Base-by-base conservation (phyloP, 2,329 filamentous ascomycete species). In the Nemania diffusa region DNA sequence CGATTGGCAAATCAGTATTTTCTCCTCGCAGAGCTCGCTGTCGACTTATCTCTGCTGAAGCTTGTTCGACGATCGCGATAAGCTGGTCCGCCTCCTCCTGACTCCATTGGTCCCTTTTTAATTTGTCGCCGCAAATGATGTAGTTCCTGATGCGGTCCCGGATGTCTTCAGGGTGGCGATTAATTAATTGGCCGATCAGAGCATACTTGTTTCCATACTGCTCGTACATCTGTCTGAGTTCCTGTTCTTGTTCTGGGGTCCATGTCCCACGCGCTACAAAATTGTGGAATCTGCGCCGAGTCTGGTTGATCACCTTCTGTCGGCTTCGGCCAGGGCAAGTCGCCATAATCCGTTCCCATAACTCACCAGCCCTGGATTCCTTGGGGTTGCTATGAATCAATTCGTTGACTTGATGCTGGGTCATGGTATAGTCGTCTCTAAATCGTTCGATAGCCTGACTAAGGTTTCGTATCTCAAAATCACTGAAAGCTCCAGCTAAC, bases 61-160 rank as follows among this genome's bases (percentile, higher is more conserved):
- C 83, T 11, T 86, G 80, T 13, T 84, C 78, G 2, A 93, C 85
- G 9, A 84, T 82, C 1, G 80, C 75, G 1, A 82, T 80, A 27
- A 92, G 79, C 9, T 76, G 78, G 0, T 79, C 77, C 73, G 91
- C 88, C 72, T 94, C 91, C 0, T 84, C 81, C 20, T 84, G 78
- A 1, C 81, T 82, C 91, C 92, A 94, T 1, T 79, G 77, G 37
- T 86, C 84, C 48, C 81, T 84, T 34, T 82, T 83, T 63, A 82
- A 80, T 0, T 82, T 83, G 5, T 85, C 81, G 22, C 85, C 85
- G 61, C 87, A 89, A 52, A 89, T 80, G 24, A 91, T 79, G 72
- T 91, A 89, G 72, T 92, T 91, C 44, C 89, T 84, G 82, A 90
- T 92, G 3, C 91, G 88, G 75, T 93, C 91, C 57, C 90, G 86